Percentiles rank a stretch among this genome's conserved stretches.
phyloP scores from a whole-genome alignment of 2,329 filamentous ascomycete genomes.

The Canariomyces notabilis region DNA sequence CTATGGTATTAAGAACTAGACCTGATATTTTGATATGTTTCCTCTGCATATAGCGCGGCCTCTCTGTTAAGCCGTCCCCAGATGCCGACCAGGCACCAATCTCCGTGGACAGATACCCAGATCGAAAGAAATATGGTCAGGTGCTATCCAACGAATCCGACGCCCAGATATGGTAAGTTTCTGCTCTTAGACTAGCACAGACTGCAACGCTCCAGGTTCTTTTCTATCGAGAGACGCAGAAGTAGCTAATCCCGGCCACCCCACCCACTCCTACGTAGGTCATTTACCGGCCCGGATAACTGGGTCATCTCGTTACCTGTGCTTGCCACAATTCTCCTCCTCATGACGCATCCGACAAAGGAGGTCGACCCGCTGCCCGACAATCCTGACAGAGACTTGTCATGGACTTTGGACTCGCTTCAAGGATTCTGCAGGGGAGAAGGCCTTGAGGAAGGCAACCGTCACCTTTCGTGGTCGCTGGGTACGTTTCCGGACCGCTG shows the following conservation, averaged over 20 bases:
- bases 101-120: too few species aligned
- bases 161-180: constrained; percentile 1
- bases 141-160: too few species aligned
- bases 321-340: not conserved
- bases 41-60: not conserved
- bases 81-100: not conserved
- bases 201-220: too few species aligned
- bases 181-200: not conserved
- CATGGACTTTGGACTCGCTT: constrained; percentile 4
- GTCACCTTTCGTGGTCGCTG: constrained; percentile 4
- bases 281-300: constrained; percentile 1
- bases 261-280: too few species aligned
- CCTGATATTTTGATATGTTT: not conserved
- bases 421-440: constrained; percentile 3
- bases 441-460: not conserved
- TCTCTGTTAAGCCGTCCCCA: not conserved
- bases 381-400: constrained; percentile 5
- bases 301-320: constrained; percentile 7
- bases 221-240: too few species aligned
- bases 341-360: constrained; percentile 5
- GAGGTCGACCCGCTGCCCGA: not conserved
- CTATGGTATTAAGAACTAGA: not conserved
- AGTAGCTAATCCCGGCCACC: too few species aligned
- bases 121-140: not conserved
- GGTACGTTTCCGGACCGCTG: constrained; percentile 3